Percentiles rank a stretch among this genome's conserved stretches.
Evolutionary conservation across 139 green algal genomes (phyloP).

Genomic region (Closterium sp.): DNA sequence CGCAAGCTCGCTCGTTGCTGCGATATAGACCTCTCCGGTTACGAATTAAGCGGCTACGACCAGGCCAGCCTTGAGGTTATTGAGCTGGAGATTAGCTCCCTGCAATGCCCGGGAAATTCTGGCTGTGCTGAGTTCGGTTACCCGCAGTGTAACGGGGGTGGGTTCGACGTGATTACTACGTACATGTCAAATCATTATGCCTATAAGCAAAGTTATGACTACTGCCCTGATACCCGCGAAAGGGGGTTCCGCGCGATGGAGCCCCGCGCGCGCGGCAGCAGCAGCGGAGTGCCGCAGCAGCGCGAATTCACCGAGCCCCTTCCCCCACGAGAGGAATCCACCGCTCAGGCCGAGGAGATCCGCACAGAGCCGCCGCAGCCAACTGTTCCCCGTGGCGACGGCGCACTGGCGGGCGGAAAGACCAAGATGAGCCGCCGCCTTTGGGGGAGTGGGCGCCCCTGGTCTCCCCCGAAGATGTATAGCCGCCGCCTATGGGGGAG

Average conservation of each 20-base stretch:
- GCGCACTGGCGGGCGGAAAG: neutral
- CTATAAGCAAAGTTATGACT: neutral
- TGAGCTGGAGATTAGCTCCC: neutral
- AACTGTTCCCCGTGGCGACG: neutral
- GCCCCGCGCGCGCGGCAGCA: too few relatives aligned
- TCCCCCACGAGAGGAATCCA: neutral
- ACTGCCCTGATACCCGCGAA: neutral
- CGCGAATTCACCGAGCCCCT: too few relatives aligned
- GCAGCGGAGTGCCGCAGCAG: too few relatives aligned
- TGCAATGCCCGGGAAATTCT: neutral
- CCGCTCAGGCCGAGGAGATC: neutral
- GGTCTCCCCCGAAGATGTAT: neutral
- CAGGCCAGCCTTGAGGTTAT: neutral
- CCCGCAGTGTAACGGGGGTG: neutral
- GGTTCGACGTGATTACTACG: neutral
- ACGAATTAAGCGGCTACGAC: neutral
- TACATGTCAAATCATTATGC: neutral
- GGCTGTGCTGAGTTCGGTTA: neutral
- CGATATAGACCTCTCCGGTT: neutral
- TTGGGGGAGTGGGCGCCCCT: neutral
- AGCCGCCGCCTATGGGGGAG: neutral
- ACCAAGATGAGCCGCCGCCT: neutral
- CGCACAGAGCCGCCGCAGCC: neutral
- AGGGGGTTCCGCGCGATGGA: neutral
- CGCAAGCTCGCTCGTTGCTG: neutral